These are phyloP conservation scores for Crithidia sp. DNA, from an alignment of 208 protist species.

Conservation along the genomic window DNA sequence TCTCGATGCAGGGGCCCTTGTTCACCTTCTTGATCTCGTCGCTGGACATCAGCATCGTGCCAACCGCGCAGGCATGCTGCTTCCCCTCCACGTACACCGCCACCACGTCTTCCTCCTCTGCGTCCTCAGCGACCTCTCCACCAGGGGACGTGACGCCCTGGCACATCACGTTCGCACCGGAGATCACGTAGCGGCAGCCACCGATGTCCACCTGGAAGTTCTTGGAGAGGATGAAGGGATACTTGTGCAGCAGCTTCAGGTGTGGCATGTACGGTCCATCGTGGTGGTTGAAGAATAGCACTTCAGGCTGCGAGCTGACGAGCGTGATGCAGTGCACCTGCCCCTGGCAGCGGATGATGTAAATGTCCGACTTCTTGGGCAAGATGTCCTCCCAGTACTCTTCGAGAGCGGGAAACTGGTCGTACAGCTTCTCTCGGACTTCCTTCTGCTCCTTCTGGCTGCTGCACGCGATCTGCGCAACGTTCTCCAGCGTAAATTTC, in stretches of 20 bases:
- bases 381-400: constrained; percentile 94
- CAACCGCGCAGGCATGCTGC: constrained; percentile 95
- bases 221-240: constrained; percentile 94
- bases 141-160: constrained; percentile 96
- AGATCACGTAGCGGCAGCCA: constrained; percentile 96
- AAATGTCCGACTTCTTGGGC: constrained; percentile 92
- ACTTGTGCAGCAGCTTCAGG: constrained; percentile 96
- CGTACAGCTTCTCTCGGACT: constrained; percentile 84
- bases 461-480: constrained; percentile 88
- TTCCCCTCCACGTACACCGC: constrained; percentile 96
- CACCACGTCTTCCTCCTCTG: constrained; percentile 65
- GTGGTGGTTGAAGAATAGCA: constrained; percentile 97
- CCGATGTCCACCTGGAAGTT: constrained; percentile 97
- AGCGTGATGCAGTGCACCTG: constrained; percentile 93
- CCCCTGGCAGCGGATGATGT: constrained; percentile 93
- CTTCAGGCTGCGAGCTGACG: constrained; percentile 90
- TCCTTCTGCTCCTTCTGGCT: constrained; percentile 90
- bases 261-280: constrained; percentile 95
- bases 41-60: constrained; percentile 91
- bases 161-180: constrained; percentile 98
- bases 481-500: constrained; percentile 91
- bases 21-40: constrained; percentile 93
- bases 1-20: constrained; percentile 95
- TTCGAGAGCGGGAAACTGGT: constrained; percentile 86
- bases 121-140: constrained; percentile 72